Conservation (phyloP, 2,329 filamentous ascomycete species). For the Cladophialophora carrionii region DNA sequence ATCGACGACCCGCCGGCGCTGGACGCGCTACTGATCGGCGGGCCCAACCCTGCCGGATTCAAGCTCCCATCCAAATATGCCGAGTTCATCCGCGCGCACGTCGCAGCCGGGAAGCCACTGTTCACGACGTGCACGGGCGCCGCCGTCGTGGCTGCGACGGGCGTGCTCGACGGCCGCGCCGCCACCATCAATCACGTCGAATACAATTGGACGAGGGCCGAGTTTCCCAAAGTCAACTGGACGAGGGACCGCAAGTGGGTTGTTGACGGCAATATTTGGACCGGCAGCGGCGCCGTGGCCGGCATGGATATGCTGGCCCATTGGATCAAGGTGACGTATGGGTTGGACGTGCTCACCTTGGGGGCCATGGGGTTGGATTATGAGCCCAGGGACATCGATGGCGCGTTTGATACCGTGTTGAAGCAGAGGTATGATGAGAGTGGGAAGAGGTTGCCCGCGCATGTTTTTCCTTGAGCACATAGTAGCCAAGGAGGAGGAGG, state of each 20-base stretch:
- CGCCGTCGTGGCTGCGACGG: constrained; percentile 41
- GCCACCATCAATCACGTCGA: constrained; percentile 51
- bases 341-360: constrained; percentile 24
- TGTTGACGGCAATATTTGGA: constrained; percentile 53
- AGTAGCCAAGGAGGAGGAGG: neutral
- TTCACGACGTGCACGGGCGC: constrained; percentile 30
- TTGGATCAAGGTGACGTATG: constrained; percentile 47
- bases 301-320: constrained; percentile 53
- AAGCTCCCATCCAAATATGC: constrained; percentile 18
- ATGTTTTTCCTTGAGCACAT: constrained; percentile 12
- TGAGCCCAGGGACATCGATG: constrained; percentile 45
- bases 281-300: constrained; percentile 51
- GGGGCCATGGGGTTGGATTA: constrained; percentile 41
- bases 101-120: constrained; percentile 20
- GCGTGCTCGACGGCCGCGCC: constrained; percentile 49
- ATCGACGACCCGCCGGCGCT: constrained; percentile 24
- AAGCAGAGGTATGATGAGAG: constrained; percentile 20
- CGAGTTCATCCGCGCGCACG: constrained; percentile 19
- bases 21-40: constrained; percentile 27
- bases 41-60: constrained; percentile 18
- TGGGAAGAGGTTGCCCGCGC: constrained; percentile 15
- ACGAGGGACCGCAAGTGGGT: constrained; percentile 51
- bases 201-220: constrained; percentile 38
- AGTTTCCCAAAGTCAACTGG: constrained; percentile 51
- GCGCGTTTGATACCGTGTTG: constrained; percentile 17